These are phyloP conservation scores for Linnemannia exigua DNA, from an alignment of 192 early-diverging fungal genomes.

Conservation along the genomic window DNA sequence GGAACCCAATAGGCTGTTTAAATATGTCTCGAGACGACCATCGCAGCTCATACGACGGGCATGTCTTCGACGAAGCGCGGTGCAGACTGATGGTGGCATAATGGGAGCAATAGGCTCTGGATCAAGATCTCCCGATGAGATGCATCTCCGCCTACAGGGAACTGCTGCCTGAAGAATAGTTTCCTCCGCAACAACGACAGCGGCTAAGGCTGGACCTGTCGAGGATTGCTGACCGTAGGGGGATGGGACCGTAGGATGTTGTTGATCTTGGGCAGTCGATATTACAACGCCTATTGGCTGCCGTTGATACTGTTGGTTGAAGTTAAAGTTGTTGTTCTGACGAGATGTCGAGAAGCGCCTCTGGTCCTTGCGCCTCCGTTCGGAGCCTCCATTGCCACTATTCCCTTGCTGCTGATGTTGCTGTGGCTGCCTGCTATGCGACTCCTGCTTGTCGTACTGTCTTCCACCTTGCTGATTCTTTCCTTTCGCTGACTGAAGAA, in stretches of 20 bases:
- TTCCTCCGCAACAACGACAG: neutral
- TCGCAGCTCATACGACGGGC: constrained; percentile 12
- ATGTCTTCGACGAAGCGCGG: neutral
- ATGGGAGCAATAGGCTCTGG: neutral
- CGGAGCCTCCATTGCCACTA: neutral
- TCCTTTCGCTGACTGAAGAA: neutral
- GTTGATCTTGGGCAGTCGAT: neutral
- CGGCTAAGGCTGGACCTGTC: neutral
- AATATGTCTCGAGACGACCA: constrained; percentile 14
- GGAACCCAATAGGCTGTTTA: neutral
- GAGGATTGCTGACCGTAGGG: neutral
- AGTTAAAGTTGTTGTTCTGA: neutral
- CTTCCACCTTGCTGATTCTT: neutral
- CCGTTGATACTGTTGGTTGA: neutral
- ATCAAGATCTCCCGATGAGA: neutral
- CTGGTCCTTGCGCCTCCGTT: neutral
- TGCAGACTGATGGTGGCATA: neutral
- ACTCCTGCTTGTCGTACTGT: neutral
- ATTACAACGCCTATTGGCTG: neutral
- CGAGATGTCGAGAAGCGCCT: neutral
- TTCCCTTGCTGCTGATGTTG: neutral
- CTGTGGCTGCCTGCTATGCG: neutral
- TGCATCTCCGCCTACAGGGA: neutral
- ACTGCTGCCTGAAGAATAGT: neutral
- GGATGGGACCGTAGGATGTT: neutral